Evolutionary conservation across 768 basidiomycete genomes (phyloP).

Genomic region (Amanita muscaria): DNA sequence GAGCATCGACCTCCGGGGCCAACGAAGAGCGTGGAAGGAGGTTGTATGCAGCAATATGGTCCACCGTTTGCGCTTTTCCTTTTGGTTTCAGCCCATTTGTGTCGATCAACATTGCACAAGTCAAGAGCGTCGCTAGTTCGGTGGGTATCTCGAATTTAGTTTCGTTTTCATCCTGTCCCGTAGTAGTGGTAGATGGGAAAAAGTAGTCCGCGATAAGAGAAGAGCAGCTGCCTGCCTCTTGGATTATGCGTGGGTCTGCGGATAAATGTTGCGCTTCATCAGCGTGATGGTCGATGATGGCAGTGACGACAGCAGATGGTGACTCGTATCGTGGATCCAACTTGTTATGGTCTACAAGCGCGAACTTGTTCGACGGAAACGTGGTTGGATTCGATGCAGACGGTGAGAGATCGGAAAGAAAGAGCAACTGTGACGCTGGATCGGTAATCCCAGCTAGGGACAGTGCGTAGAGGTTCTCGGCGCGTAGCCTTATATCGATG

Average conservation of each 20-base stretch:
- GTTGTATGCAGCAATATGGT: constrained; percentile 54
- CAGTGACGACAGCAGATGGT: constrained; percentile 45
- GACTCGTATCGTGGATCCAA: constrained; percentile 37
- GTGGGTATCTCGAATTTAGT: constrained; percentile 32
- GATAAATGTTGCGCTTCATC: constrained; percentile 68
- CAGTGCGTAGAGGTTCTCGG: constrained; percentile 81
- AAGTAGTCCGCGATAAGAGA: constrained; percentile 38
- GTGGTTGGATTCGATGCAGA: constrained; percentile 21
- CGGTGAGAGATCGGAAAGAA: constrained; percentile 56
- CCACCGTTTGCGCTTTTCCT: constrained; percentile 65
- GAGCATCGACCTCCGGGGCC: constrained; percentile 13
- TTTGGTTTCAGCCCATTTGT: constrained; percentile 70
- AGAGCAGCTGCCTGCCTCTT: constrained; percentile 71
- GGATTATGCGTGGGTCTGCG: constrained; percentile 59
- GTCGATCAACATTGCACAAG: constrained; percentile 80
- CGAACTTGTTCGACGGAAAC: constrained; percentile 52
- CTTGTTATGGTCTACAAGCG: constrained; percentile 87
- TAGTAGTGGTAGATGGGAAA: not conserved
- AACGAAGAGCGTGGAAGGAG: constrained; percentile 53
- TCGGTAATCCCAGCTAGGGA: constrained; percentile 44
- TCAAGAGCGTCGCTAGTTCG: constrained; percentile 69
- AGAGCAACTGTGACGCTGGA: constrained; percentile 49
- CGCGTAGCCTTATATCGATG: constrained; percentile 66
- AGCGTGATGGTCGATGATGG: constrained; percentile 85
- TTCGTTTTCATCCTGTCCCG: not conserved